A percentile compares a stretch with the other conserved stretches of the same genome.
Conservation (phyloP, 441 rosid genomes). For the Codiaeum variegatum region DNA sequence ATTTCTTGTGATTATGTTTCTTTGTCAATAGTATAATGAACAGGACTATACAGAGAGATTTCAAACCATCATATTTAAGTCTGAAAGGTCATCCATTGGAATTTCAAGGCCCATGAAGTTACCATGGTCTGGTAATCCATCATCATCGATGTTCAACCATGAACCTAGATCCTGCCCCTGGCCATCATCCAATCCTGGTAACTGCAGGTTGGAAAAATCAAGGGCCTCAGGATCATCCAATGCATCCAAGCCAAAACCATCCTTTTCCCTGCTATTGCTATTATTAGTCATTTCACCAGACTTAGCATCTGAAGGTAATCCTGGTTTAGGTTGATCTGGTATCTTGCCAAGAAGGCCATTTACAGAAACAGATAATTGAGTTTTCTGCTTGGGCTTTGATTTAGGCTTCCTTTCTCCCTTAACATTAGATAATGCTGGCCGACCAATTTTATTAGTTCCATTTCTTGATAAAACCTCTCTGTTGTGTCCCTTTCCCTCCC, state of each 20-base stretch:
- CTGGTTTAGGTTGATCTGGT: conserved; percentile 55
- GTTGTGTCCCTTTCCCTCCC: conserved; percentile 84
- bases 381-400: conserved; percentile 87
- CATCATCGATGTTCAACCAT: conserved; percentile 96
- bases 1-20: conserved; percentile 44
- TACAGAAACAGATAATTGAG: conserved; percentile 72
- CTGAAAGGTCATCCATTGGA: conserved; percentile 99
- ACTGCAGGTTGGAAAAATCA: conserved; percentile 63
- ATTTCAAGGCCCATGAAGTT: conserved; percentile 95
- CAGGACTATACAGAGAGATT: conserved; percentile 76
- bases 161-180: conserved; percentile 85
- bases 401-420: conserved; percentile 89
- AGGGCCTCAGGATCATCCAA: conserved; percentile 68
- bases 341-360: conserved; percentile 62
- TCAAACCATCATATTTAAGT: conserved; percentile 96
- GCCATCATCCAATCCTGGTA: conserved; percentile 73
- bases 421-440: conserved; percentile 64
- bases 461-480: conserved; percentile 62
- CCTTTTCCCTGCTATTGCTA: conserved; percentile 47
- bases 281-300: conserved; percentile 34
- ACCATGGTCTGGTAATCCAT: conserved; percentile 77
- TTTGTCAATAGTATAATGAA: conserved; percentile 76
- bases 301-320: conserved; percentile 43
- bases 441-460: conserved; percentile 70
- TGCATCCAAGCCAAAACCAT: conserved; percentile 55